These are phyloP conservation scores for Aureobasidium sp. DNA, from an alignment of 2,329 filamentous ascomycete species.

Conservation along the genomic window DNA sequence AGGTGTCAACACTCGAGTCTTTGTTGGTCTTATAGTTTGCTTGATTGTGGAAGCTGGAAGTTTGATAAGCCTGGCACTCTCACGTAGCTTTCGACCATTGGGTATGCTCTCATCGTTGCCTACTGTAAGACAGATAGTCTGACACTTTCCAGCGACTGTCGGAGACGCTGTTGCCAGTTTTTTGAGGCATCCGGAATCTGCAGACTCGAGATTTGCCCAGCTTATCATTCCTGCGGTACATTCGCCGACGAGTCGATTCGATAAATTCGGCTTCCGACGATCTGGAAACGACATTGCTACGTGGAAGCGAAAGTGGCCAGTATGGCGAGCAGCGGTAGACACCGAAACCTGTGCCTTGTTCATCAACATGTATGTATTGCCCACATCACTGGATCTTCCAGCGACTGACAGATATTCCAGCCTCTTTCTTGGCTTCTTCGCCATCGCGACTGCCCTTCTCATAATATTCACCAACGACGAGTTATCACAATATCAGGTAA, in stretches of 20 bases:
- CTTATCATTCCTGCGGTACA: neutral
- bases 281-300: neutral
- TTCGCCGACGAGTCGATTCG: neutral
- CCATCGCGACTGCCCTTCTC: neutral
- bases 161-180: constrained; percentile 8
- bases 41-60: neutral
- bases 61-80: neutral
- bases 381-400: too few relatives aligned
- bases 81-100: neutral
- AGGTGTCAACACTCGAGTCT: neutral
- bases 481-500: neutral
- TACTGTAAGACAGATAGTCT: neutral
- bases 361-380: neutral
- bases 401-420: neutral
- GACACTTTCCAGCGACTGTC: neutral
- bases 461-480: neutral
- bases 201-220: neutral
- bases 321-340: constrained; percentile 13
- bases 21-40: neutral
- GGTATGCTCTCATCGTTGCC: neutral
- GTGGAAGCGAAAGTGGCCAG: constrained; percentile 5
- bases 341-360: constrained; percentile 4
- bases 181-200: neutral
- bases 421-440: constrained; percentile 2
- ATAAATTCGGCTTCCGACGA: constrained; percentile 4